These are phyloP conservation scores for Vitis hybrid DNA, from an alignment of 177 flowering plant species.

Conservation along the genomic window DNA sequence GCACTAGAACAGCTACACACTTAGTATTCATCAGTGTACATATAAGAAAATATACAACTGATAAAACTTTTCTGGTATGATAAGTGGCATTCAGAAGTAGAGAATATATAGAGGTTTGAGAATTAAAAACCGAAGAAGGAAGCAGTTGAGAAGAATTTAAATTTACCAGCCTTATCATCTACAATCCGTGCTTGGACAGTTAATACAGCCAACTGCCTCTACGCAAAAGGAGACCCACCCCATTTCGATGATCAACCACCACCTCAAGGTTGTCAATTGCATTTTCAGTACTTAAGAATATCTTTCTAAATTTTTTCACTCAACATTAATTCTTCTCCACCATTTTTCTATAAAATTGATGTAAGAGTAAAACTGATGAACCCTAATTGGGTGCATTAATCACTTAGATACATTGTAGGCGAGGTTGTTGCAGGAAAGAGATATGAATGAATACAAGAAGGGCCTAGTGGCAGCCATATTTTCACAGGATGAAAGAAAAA, in stretches of 20 bases:
- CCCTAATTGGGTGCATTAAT: no score
- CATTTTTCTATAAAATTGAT: no score
- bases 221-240: background rate
- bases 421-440: no score
- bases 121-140: background rate
- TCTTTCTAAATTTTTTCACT: background rate
- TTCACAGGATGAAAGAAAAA: no score
- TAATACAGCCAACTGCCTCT: background rate
- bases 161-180: background rate
- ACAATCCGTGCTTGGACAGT: background rate
- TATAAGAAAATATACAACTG: background rate
- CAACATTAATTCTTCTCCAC: background rate
- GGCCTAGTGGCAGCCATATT: no score
- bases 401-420: no score
- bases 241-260: background rate
- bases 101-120: background rate
- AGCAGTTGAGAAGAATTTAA: slow-evolving; percentile 1
- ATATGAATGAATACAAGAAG: no score
- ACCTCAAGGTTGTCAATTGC: background rate
- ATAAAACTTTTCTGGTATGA: background rate
- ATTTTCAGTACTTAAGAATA: background rate
- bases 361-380: no score
- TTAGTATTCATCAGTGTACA: background rate
- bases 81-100: background rate
- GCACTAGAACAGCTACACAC: background rate